phyloP scores from a whole-genome alignment of 1,284 basidiomycete genomes.

The Puccinia coronata region DNA sequence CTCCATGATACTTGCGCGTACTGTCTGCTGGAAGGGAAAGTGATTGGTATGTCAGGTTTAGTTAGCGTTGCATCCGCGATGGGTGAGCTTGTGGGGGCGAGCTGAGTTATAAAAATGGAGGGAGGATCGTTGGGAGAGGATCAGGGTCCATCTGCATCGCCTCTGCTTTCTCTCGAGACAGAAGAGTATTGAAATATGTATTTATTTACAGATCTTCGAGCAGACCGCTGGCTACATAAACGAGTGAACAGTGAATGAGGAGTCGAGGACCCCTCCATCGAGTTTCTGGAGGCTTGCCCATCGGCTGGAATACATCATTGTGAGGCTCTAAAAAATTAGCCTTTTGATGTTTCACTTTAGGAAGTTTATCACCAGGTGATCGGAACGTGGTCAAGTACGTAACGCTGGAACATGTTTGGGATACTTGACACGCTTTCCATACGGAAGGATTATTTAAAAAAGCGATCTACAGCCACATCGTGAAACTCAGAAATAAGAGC shows the following conservation, averaged over 20 bases:
- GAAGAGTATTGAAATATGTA: background rate
- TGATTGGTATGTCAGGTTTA: background rate
- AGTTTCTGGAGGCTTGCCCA: background rate
- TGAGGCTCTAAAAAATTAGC: background rate
- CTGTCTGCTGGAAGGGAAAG: background rate
- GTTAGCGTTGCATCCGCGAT: background rate
- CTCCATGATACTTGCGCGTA: background rate
- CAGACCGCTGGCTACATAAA: background rate
- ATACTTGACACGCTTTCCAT: background rate
- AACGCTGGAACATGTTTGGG: background rate
- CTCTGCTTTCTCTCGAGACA: background rate
- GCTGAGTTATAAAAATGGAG: too few relatives aligned
- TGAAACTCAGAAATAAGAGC: background rate
- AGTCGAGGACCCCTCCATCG: background rate
- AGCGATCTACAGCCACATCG: background rate
- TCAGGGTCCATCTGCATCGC: background rate
- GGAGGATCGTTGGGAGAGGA: background rate
- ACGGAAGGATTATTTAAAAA: too few relatives aligned
- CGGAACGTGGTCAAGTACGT: background rate
- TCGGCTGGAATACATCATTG: background rate
- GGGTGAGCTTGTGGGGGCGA: background rate
- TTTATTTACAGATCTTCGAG: background rate
- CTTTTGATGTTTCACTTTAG: background rate
- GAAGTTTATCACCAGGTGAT: background rate
- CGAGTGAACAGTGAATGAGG: too few relatives aligned